A percentile compares a stretch with the other conserved stretches of the same genome.
Evolutionary conservation across 345 rosid genomes (phyloP).

Genomic region (Sapria himalayana): DNA sequence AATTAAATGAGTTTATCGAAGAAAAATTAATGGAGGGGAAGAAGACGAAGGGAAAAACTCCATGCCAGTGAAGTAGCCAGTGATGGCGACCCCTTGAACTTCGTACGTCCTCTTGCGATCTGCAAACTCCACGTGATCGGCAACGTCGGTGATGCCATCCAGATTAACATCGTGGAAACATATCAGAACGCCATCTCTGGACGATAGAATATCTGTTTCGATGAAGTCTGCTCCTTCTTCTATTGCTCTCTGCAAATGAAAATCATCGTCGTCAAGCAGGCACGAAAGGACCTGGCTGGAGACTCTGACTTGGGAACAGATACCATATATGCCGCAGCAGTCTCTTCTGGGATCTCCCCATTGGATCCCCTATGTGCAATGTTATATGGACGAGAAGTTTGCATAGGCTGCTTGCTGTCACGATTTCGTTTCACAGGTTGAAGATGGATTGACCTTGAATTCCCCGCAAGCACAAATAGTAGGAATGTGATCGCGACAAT

Average conservation of each 20-base stretch:
- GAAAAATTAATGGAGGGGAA: not conserved
- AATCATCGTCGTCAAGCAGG: not conserved
- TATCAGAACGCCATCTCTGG: constrained; percentile 71
- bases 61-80: constrained; percentile 71
- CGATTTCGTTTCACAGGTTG: too few relatives aligned
- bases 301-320: not conserved
- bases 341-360: constrained; percentile 92
- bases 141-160: constrained; percentile 54
- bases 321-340: constrained; percentile 74
- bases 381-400: constrained; percentile 79
- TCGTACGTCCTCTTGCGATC: constrained; percentile 64
- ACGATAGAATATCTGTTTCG: constrained; percentile 58
- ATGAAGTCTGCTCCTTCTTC: constrained; percentile 93
- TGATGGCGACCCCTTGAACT: constrained; percentile 52
- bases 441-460: too few relatives aligned
- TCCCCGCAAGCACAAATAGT: too few relatives aligned
- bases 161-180: constrained; percentile 70
- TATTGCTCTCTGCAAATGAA: constrained; percentile 56
- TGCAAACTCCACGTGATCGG: constrained; percentile 56
- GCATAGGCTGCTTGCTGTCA: constrained; percentile 32
- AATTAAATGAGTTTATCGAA: constrained; percentile 5
- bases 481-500: too few relatives aligned
- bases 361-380: constrained; percentile 89
- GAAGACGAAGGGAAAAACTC: not conserved
- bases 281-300: not conserved